Evolutionary conservation across 345 rosid genomes (phyloP), one percentile per base, ranked within the genome.

Genomic region (Rhizophora apiculata): DNA sequence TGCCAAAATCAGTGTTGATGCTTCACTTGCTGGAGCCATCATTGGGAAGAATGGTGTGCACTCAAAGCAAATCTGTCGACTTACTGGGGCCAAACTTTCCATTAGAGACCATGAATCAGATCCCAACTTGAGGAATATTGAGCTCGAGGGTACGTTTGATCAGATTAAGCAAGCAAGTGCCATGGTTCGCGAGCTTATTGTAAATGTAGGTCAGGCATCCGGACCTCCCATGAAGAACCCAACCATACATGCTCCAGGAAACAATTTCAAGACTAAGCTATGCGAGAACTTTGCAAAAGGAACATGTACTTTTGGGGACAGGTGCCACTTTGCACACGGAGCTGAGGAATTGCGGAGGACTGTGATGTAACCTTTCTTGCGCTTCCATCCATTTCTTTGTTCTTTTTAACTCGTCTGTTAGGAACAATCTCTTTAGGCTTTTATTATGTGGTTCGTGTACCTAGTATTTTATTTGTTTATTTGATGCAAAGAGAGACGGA

Each of bases 131-230:
- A 89, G 88, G 85, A 92, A 89, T 83, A 96, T 96, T 62, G 97
- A 90, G 81, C 89, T 96, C 1, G 98, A 96, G 82, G 99, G 99
- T 66, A 83, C 97, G 60, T 87, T 89, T 36, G 98, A 92, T 78
- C 99, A 96, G 89, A 96, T 96, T 67, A 89, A 87, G 65, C 91
- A 89, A 85, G 99, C 98, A 20, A 92, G 91, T n/a, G 87, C 88
- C 26, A 96, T 92, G 98, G 97, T 96, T 60, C 87, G 85, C 6
- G 97, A 90, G 68, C 90, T 96, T 53, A 92, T 96, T 71, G 84
- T 72, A 60, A 92, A 87, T 54, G 82, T 90, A 1, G 86, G 87
- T 48, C 83, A 88, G 29, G 76, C 81, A n/a, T 52, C 82, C 2
- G 83, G 82, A 57, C 79, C 55, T 61, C 65, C 78, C 18, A 72